Evolutionary conservation across 140 eudicot genomes (phyloP), one percentile per base, ranked within the genome.

Genomic region (Ambrosia hybrid): DNA sequence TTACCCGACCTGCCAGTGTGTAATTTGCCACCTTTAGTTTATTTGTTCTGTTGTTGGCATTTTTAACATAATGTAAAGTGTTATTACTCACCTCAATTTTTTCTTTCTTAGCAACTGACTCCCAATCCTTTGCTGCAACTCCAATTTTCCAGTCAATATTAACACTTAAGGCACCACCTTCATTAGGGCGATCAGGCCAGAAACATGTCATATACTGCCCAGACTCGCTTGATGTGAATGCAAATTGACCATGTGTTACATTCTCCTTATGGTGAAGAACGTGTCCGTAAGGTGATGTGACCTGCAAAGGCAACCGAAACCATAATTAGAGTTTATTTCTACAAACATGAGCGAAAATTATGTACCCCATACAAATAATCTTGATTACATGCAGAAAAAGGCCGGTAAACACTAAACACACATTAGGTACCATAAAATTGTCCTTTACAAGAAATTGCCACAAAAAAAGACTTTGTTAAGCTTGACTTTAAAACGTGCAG

Each of bases 231-330:
- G 96, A 80, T 26, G 93, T 89, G 75, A 89, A 82, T 58, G 96
- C 96, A 86, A 89, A 89, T 66, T 89, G 88, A 17, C 88, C 96
- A 72, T 86, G 82, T 56, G 96, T 78, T 51, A 73, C 84, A 51
- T 82, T 82, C 52, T 84, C 96, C 63, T 76, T 70, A 63, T 76
- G 73, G 77, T 89, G 83, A 67, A 89, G 79, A 36, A 68, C 73
- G 73, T 80, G 82, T 3, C 96, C 93, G 71, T 75, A 84, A 65
- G 96, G 96, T 57, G 96, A 89, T 64, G 93, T 82, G 10, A 89
- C 96, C 96, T 89, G 51, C 45, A 72, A 53, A 51, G 52, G 13
- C 46, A 57, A 34, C 36, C 58, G 33, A 70, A 30, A 51, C 49
- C 67, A 68, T 45, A 38, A 45, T n/a, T 72, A 30, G 16, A 41